phyloP scores from a whole-genome alignment of 1,284 basidiomycete genomes.

The Sporisorium scitamineum region DNA sequence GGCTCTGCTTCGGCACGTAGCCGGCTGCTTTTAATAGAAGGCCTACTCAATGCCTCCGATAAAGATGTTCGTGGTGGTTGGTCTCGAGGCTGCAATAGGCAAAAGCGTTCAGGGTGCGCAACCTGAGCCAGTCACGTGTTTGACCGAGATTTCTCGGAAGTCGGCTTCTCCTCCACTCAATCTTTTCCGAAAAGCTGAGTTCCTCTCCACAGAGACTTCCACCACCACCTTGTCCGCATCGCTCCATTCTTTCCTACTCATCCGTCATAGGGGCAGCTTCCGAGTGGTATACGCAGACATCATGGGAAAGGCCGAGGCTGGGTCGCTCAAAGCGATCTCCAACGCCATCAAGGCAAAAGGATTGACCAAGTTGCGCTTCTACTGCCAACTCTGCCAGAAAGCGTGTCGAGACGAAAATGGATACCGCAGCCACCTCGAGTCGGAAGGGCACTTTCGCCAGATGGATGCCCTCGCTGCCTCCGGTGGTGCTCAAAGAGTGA shows the following conservation, averaged over 20 bases:
- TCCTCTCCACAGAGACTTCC: neutral
- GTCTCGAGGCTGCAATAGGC: neutral
- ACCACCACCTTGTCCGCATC: neutral
- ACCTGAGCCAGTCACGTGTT: neutral
- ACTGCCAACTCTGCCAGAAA: conserved; percentile 68
- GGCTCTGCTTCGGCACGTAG: too few species aligned
- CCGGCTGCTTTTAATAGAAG: too few species aligned
- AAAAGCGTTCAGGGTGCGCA: neutral
- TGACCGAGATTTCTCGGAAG: neutral
- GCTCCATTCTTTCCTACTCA: neutral
- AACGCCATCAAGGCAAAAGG: conserved; percentile 68
- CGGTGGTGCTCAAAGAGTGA: conserved; percentile 81
- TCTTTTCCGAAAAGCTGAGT: neutral
- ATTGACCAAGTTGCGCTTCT: conserved; percentile 68
- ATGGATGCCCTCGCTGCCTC: conserved; percentile 81
- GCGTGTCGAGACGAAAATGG: conserved; percentile 68
- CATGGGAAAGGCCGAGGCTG: conserved; percentile 47
- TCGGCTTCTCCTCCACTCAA: neutral
- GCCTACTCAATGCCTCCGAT: too few species aligned
- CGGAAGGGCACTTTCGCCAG: conserved; percentile 90
- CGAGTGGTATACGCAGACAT: neutral
- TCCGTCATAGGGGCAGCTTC: too few species aligned
- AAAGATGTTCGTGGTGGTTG: neutral
- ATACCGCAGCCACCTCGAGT: conserved; percentile 76
- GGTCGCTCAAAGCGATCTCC: conserved; percentile 62